Base-by-base conservation (phyloP, 352 stramenopile genomes). In the Pseudoperonospora humuli region DNA sequence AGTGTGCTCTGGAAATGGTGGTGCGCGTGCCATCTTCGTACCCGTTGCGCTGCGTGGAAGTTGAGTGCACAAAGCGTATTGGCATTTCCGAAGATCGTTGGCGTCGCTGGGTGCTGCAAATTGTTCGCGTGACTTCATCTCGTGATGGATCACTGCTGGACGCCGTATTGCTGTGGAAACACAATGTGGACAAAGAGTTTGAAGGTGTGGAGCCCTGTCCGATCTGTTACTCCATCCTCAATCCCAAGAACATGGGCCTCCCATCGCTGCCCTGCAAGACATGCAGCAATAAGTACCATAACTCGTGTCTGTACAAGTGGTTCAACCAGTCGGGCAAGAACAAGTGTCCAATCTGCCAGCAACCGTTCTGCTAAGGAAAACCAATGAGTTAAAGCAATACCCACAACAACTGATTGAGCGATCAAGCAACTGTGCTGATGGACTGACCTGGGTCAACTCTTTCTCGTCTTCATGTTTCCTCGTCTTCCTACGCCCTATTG, bases 311-410 rank as follows among this genome's bases (percentile, higher is more conserved):
- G 21, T 95, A 96, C 82, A 95, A 95, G 70, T 96, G 86, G 85
- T 96, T 96, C 64, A 93, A 91, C 64, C 88, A 95, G 51, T 94
- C 81, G 45, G 81, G 83, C 66, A 96, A 96, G 68, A 95, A 93
- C 77, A 95, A 93, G 62, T 96, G 86, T 41, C 85, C 86, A 41
- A 91, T 96, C 55, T 96, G 86, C 59, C 83, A 95, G 64, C 85
- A 96, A 61, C 79, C 83, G 1, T 96, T 93, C 56, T 78, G 70
- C 27, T 89, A 69, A 64, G 35, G 2, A 21, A 7, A 7, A 10
- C n/a, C n/a, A n/a, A n/a, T n/a, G n/a, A n/a, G n/a, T n/a, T n/a
- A n/a, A n/a, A n/a, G n/a, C n/a, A n/a, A n/a, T n/a, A n/a, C n/a
- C n/a, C n/a, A n/a, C n/a, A n/a, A n/a, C n/a, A n/a, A n/a, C n/a